A percentile compares a stretch with the other conserved stretches of the same genome.
Evolutionary conservation across 2,329 filamentous ascomycete species (phyloP).

Genomic region (Didymella keratinophila): DNA sequence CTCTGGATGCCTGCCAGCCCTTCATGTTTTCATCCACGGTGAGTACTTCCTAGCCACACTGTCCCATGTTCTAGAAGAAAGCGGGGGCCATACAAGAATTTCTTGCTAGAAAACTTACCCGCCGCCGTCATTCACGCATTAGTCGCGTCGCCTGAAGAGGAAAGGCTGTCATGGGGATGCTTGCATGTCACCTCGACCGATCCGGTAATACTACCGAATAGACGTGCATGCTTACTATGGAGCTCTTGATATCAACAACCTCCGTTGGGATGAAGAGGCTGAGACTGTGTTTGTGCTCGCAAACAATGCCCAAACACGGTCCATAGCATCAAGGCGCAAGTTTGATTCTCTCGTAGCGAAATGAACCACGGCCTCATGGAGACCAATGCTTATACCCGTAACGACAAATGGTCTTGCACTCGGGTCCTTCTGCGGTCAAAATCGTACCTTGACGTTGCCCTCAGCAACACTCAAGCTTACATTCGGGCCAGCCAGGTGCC

Average conservation of each 20-base stretch:
- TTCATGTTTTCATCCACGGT: slow-evolving; percentile 11
- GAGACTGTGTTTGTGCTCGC: background rate
- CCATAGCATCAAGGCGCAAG: background rate
- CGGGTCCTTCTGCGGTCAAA: background rate
- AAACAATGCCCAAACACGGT: background rate
- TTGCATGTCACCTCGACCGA: slow-evolving; percentile 16
- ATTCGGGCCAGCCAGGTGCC: background rate
- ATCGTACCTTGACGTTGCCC: background rate
- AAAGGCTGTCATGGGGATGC: slow-evolving; percentile 14
- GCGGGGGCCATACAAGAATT: slow-evolving; percentile 20
- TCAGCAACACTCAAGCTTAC: background rate
- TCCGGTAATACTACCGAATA: slow-evolving; percentile 12
- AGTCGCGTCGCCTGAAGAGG: slow-evolving; percentile 11
- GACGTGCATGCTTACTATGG: slow-evolving; percentile 7
- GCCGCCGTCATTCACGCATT: slow-evolving; percentile 16
- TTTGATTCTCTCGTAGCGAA: background rate
- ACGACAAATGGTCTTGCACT: too few species aligned
- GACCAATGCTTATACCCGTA: background rate
- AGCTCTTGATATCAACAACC: slow-evolving; percentile 7
- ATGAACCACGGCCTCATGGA: background rate
- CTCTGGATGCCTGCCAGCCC: slow-evolving; percentile 2
- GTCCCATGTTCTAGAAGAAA: slow-evolving; percentile 24
- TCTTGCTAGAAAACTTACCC: slow-evolving; percentile 23
- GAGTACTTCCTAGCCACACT: slow-evolving; percentile 10
- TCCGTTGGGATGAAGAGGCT: background rate